Base-by-base conservation (phyloP, 2,329 filamentous ascomycete species). In the Alternaria burnsii region DNA sequence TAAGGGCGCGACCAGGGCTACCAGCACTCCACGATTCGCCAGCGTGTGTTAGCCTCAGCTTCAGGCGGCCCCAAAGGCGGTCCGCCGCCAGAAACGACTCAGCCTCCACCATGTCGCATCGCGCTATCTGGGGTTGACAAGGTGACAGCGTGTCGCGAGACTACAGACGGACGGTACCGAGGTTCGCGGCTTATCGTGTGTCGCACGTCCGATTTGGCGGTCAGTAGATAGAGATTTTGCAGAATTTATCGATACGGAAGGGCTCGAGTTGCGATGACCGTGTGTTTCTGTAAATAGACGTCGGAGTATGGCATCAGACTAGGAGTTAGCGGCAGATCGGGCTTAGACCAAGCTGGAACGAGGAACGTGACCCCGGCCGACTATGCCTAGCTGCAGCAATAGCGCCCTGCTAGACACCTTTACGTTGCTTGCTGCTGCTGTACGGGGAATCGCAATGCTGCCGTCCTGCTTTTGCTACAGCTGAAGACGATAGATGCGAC, bases 251-350 rank as follows among this genome's bases (percentile, higher is more conserved):
- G 34, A 52, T 52, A 60, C 58, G 58, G 52, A 47, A 32, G 36
- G 34, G 32, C 36, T 38, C 43, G 46, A 30, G 34, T 28, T 18
- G 16, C 8, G 24, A 22, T 40, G 10, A 11, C 46, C 46, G 43
- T 18, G 42, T 44, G 44, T 50, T 55, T 28, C 57, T 50, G 52
- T 59, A 56, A 59, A 59, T 59, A 59, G 57, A 50, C 44, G 28
- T 40, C 47, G 50, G 52, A 36, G 38, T 30, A 43, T 48, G 44
- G 38, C 44, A 59, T 38, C 44, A 51, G 52, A 51, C 57, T 48
- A 56, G 38, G 24, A 11, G 8, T 11, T 56, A 56, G 57, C 52
- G 57, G 57, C 52, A 59, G 52, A 59, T 59, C 44, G 52, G 57
- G 43, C 46, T 41, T 53, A 41, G 24, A 34, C 57, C 57, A 44